Evolutionary conservation across 148 eudicot genomes (phyloP).

Genomic region (Persicaria tinctoria): DNA sequence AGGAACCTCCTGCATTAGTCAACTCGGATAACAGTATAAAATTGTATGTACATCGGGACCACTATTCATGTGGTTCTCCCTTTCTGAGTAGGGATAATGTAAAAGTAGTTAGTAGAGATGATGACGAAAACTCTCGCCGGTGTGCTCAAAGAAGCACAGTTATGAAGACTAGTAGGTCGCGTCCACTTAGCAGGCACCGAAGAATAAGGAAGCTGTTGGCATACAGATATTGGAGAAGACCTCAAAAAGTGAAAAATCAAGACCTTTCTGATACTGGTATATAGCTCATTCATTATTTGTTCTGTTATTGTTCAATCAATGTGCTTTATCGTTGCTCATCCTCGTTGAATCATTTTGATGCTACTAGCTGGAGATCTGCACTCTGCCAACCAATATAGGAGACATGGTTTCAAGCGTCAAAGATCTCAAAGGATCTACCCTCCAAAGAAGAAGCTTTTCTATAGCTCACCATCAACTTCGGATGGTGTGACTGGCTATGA

Average conservation of each 20-base stretch:
- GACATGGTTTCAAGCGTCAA: conserved; percentile 37
- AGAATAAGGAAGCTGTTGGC: conserved; percentile 60
- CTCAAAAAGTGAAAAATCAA: conserved; percentile 42
- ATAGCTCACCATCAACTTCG: conserved; percentile 39
- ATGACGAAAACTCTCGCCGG: conserved; percentile 85
- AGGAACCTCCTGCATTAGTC: conserved; percentile 36
- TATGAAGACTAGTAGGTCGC: conserved; percentile 23
- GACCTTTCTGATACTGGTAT: conserved; percentile 49
- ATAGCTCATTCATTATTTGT: conserved; percentile 11
- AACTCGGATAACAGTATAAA: conserved; percentile 43
- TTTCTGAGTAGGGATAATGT: conserved; percentile 47
- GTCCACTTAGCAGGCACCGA: conserved; percentile 36
- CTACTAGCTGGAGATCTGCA: conserved; percentile 37
- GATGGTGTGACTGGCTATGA: conserved; percentile 35
- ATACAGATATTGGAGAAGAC: conserved; percentile 49
- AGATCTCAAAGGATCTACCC: conserved; percentile 85
- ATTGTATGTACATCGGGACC: conserved; percentile 32
- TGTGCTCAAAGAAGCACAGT: conserved; percentile 49
- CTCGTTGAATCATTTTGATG: background rate
- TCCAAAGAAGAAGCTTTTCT: conserved; percentile 56
- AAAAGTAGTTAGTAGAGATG: conserved; percentile 82
- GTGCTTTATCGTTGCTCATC: background rate
- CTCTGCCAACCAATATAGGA: conserved; percentile 36
- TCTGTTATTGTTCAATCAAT: background rate
- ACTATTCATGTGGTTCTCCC: conserved; percentile 35